Evolutionary conservation across 83 land plant genomes (phyloP), one percentile per base, ranked within the genome.

Genomic region (Larix sibirica): DNA sequence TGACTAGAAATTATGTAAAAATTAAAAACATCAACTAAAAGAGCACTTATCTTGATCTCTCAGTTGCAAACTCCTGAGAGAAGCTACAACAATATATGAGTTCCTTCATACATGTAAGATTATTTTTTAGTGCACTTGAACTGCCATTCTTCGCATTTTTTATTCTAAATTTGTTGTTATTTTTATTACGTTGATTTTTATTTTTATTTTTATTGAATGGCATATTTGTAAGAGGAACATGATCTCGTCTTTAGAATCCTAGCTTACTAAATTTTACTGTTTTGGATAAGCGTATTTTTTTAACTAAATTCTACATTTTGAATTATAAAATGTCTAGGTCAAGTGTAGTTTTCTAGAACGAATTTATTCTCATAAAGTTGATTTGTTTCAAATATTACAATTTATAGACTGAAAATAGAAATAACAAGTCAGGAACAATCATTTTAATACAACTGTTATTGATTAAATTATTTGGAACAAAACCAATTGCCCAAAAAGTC

Each of bases 1-100:
- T 54, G 80, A 26, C 80, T 26, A 58, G 63, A 58, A 62, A 78
- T 56, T 56, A 36, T 78, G 42, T 31, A 24, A 78, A 78, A 78
- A 59, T 44, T 6, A 78, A 78, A 78, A 59, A 50, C 36, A 31
- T 59, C 80, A 33, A 4, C 23, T 78, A 20, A 60, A 17, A 58
- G 80, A 78, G n/a, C 90, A 94, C 89, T 87, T 94, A 88, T 90
- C 90, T 65, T 94, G 96, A 78, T 90, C 92, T 26, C 83, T 94
- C 24, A 92, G 94, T 33, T 64, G 86, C 7, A 94, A 87, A 87
- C 86, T 94, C 67, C 68, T 94, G 13, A 79, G 83, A 16, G 96
- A 94, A 18, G 96, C 96, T 36, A 94, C 96, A 60, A 94, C 96
- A 75, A 90, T 94, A 31, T 90, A 89, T 21, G 96, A 94, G 81